phyloP scores from a whole-genome alignment of 108 stramenopile species.

The Mediolabrus comicus region DNA sequence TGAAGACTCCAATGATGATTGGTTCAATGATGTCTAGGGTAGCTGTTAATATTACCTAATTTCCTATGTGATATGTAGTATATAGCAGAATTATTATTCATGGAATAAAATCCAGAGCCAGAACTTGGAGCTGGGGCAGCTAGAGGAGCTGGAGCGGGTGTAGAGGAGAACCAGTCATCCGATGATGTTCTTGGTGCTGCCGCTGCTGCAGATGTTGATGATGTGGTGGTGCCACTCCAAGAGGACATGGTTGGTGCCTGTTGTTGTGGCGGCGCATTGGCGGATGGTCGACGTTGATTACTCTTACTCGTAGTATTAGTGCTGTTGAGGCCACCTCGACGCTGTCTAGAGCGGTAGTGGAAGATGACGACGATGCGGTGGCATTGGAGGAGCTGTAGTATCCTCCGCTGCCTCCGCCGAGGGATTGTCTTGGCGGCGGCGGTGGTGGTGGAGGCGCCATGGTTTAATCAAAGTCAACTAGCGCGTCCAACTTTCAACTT shows the following conservation, averaged over 20 bases:
- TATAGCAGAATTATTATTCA: too few species aligned
- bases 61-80: too few species aligned
- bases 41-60: too few species aligned
- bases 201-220: background rate
- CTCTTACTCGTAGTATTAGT: too few species aligned
- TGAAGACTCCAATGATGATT: too few species aligned
- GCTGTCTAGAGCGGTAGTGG: conserved; percentile 20
- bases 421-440: conserved; percentile 9
- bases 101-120: conserved; percentile 31
- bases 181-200: conserved; percentile 10
- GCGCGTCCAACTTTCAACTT: too few species aligned
- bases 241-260: too few species aligned
- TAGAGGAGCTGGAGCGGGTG: conserved; percentile 1
- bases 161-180: conserved; percentile 18
- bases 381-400: conserved; percentile 32
- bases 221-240: background rate
- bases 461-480: too few species aligned
- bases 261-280: too few species aligned
- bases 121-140: background rate
- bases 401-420: background rate
- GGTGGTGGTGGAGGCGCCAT: conserved; percentile 23
- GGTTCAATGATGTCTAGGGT: too few species aligned
- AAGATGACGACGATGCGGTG: background rate
- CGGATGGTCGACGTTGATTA: background rate
- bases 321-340: too few species aligned